phyloP scores from a whole-genome alignment of 164 flowering plant genomes.

The Platanus orientalis region DNA sequence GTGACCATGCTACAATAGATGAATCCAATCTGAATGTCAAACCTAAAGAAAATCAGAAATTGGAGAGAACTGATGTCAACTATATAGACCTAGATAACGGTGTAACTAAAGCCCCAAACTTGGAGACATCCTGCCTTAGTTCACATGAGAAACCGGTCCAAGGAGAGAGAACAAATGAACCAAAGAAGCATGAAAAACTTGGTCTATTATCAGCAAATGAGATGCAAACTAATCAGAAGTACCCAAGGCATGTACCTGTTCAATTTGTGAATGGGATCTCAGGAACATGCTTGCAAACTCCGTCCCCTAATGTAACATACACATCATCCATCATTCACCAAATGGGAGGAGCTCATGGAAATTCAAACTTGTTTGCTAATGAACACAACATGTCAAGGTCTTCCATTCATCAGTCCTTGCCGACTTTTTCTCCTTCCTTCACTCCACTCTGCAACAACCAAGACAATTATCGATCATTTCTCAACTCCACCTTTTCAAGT shows the following conservation, averaged over 20 bases:
- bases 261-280: conserved; percentile 53
- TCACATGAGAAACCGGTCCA: conserved; percentile 23
- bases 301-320: conserved; percentile 22
- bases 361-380: conserved; percentile 21
- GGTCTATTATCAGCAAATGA: conserved; percentile 30
- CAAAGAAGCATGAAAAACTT: conserved; percentile 17
- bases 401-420: conserved; percentile 39
- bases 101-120: conserved; percentile 20
- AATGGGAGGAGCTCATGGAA: conserved; percentile 29
- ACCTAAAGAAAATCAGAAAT: conserved; percentile 20
- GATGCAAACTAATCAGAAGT: conserved; percentile 35
- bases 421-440: conserved; percentile 46
- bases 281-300: conserved; percentile 27
- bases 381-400: conserved; percentile 39
- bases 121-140: conserved; percentile 16
- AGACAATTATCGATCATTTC: conserved; percentile 45
- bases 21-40: conserved; percentile 28
- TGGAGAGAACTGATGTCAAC: conserved; percentile 23
- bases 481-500: conserved; percentile 57
- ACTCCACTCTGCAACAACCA: conserved; percentile 34
- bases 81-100: conserved; percentile 26
- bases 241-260: conserved; percentile 66
- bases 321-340: conserved; percentile 39
- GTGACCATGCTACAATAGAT: conserved; percentile 22
- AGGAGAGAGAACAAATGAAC: conserved; percentile 20